These are phyloP conservation scores for Auricularia sp. DNA, from an alignment of 768 basidiomycete species.

Conservation along the genomic window DNA sequence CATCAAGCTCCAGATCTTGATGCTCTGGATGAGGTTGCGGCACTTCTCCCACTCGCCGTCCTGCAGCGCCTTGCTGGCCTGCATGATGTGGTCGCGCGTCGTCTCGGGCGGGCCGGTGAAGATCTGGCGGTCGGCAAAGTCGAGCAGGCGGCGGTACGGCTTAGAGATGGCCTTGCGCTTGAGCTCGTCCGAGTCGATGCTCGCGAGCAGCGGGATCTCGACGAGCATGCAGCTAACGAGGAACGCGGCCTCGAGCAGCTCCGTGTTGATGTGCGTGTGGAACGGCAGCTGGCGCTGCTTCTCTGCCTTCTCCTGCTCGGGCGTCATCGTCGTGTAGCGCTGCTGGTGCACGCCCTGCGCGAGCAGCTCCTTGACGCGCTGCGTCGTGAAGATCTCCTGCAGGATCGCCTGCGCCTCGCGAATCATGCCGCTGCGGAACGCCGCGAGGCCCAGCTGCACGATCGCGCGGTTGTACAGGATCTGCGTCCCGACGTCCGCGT, in stretches of 20 bases:
- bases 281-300: constrained; percentile 93
- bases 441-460: constrained; percentile 93
- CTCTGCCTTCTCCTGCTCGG: constrained; percentile 96
- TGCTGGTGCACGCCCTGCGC: constrained; percentile 92
- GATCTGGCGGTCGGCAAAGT: constrained; percentile 94
- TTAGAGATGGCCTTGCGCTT: constrained; percentile 92
- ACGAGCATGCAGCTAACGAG: constrained; percentile 97
- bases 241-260: constrained; percentile 94
- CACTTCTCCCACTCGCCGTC: constrained; percentile 96
- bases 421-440: constrained; percentile 91
- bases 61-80: constrained; percentile 93
- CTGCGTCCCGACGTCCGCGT: constrained; percentile 93
- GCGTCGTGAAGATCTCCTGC: constrained; percentile 92
- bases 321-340: constrained; percentile 66
- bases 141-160: constrained; percentile 87
- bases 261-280: constrained; percentile 99
- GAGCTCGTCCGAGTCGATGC: constrained; percentile 87
- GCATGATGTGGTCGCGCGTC: constrained; percentile 98
- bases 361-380: constrained; percentile 92
- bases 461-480: constrained; percentile 97
- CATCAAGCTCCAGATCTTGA: constrained; percentile 98
- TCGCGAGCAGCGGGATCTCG: constrained; percentile 90
- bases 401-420: constrained; percentile 87
- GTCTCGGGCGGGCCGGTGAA: constrained; percentile 99
- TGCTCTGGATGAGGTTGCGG: constrained; percentile 83